Percentiles rank a stretch among this genome's conserved stretches.
Conservation (phyloP, 1,139 yeast genomes). For the Diutina mesorugosa region DNA sequence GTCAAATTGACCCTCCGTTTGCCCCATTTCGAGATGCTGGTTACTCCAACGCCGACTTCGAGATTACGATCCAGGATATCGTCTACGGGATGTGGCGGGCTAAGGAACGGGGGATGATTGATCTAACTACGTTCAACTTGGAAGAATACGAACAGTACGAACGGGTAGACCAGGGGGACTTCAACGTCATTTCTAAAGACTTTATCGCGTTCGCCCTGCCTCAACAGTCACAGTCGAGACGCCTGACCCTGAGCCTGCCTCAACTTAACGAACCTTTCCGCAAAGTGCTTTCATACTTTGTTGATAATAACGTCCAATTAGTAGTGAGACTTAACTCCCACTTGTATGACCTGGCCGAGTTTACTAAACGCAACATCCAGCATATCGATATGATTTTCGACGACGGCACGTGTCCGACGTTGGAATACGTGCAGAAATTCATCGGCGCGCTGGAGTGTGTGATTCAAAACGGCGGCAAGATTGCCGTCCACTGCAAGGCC, state of each 20-base stretch:
- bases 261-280: slow-evolving; percentile 56
- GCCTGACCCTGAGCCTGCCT: slow-evolving; percentile 22
- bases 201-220: slow-evolving; percentile 98
- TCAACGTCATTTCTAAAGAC: slow-evolving; percentile 82
- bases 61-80: slow-evolving; percentile 83
- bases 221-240: slow-evolving; percentile 39
- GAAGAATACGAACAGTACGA: slow-evolving; percentile 93
- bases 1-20: slow-evolving; percentile 87
- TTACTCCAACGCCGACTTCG: slow-evolving; percentile 88
- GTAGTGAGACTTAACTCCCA: slow-evolving; percentile 90
- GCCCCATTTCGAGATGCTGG: slow-evolving; percentile 97
- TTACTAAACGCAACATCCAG: slow-evolving; percentile 70
- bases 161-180: slow-evolving; percentile 94
- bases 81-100: slow-evolving; percentile 98
- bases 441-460: slow-evolving; percentile 92
- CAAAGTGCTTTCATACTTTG: slow-evolving; percentile 69
- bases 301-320: slow-evolving; percentile 60
- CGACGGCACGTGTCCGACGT: slow-evolving; percentile 95
- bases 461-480: slow-evolving; percentile 73
- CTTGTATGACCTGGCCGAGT: slow-evolving; percentile 72
- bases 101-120: slow-evolving; percentile 84
- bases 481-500: slow-evolving; percentile 97
- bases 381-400: slow-evolving; percentile 94
- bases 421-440: slow-evolving; percentile 84
- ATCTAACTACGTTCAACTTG: slow-evolving; percentile 74